These are phyloP conservation scores for Ophiostoma triangulosporum DNA, from an alignment of 2,329 filamentous ascomycete genomes.

Conservation along the genomic window DNA sequence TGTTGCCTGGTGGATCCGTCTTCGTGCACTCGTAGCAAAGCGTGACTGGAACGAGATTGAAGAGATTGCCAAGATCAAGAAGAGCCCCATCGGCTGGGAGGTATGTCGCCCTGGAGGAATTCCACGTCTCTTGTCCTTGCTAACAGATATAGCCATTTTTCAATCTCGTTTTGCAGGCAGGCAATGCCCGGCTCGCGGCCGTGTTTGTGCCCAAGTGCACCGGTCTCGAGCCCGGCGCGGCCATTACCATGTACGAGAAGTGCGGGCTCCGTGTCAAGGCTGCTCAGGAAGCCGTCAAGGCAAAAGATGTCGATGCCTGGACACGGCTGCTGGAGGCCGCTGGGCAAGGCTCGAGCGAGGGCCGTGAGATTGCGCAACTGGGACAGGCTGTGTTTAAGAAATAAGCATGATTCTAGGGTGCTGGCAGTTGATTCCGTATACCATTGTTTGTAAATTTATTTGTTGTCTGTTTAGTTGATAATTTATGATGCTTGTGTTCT, in stretches of 20 bases:
- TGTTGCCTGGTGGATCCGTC: slow-evolving; percentile 70
- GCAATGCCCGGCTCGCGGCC: slow-evolving; percentile 75
- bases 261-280: slow-evolving; percentile 82
- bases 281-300: slow-evolving; percentile 77
- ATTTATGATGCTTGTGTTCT: too few relatives aligned
- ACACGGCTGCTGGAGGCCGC: slow-evolving; percentile 61
- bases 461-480: neutral
- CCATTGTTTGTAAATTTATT: neutral
- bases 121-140: too few relatives aligned
- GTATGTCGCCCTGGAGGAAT: slow-evolving; percentile 37
- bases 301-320: slow-evolving; percentile 65
- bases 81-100: slow-evolving; percentile 94
- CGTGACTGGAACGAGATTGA: slow-evolving; percentile 89
- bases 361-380: slow-evolving; percentile 70
- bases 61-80: slow-evolving; percentile 63
- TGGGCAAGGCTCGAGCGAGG: slow-evolving; percentile 50
- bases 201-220: slow-evolving; percentile 82
- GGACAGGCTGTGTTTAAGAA: slow-evolving; percentile 45
- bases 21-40: slow-evolving; percentile 78
- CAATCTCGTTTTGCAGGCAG: slow-evolving; percentile 75
- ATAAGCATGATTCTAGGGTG: slow-evolving; percentile 15
- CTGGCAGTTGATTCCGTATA: neutral
- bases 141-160: slow-evolving; percentile 57
- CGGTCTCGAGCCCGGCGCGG: slow-evolving; percentile 49
- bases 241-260: slow-evolving; percentile 89